Evolutionary conservation across 164 flowering plant genomes (phyloP).

Genomic region (Vitis amurensis): DNA sequence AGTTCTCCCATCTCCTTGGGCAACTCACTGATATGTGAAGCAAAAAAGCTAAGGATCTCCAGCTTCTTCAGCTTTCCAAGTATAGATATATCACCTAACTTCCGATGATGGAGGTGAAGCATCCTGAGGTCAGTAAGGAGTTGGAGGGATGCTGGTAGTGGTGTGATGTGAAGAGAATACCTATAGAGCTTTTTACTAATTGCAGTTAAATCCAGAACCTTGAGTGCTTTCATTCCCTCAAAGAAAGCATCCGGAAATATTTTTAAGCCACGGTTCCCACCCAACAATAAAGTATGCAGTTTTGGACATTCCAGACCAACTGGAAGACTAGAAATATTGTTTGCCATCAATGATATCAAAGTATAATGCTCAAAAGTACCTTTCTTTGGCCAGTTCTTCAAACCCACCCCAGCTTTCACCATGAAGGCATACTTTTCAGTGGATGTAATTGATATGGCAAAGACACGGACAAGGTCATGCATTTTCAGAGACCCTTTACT

Average conservation of each 20-base stretch:
- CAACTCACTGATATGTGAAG: too few relatives aligned
- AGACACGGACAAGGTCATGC: conserved; percentile 1
- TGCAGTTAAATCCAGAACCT: neutral
- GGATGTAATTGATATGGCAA: conserved; percentile 2
- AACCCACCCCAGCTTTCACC: conserved; percentile 1
- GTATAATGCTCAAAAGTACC: neutral
- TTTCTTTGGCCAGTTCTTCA: neutral
- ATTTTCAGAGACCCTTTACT: neutral
- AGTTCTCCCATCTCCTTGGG: too few relatives aligned
- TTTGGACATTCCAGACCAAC: conserved; percentile 4
- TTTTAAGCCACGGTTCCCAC: neutral
- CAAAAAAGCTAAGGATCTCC: too few relatives aligned
- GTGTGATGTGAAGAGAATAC: neutral
- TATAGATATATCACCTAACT: too few relatives aligned
- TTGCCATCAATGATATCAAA: conserved; percentile 2
- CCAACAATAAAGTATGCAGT: conserved; percentile 3
- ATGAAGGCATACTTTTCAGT: neutral
- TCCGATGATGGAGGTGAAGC: too few relatives aligned
- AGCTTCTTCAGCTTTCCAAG: too few relatives aligned
- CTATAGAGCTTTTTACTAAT: neutral
- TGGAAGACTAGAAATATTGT: neutral
- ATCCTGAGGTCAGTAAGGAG: neutral
- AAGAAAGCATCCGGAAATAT: neutral
- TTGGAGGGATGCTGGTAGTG: neutral
- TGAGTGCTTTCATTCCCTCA: conserved; percentile 2